phyloP scores from a whole-genome alignment of 2,329 filamentous ascomycete genomes.

The Aplosporella prunicola region DNA sequence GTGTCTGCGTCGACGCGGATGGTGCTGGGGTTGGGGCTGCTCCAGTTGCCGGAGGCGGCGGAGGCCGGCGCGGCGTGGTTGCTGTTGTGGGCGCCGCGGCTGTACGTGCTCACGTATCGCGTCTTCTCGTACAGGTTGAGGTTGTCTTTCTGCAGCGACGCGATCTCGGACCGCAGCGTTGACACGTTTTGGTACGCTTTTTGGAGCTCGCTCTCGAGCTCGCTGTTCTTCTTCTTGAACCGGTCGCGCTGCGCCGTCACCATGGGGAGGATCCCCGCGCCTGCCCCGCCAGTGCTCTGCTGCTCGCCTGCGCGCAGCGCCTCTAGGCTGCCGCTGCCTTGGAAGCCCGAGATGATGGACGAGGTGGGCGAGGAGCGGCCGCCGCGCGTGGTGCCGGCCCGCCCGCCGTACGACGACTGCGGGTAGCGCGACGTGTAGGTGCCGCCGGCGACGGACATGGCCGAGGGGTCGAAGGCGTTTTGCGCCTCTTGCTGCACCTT shows the following conservation, averaged over 20 bases:
- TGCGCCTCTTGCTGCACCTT: conserved; percentile 76
- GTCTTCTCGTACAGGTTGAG: conserved; percentile 96
- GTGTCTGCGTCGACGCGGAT: conserved; percentile 51
- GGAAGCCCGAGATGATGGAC: conserved; percentile 96
- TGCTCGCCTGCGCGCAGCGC: conserved; percentile 53
- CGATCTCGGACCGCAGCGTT: conserved; percentile 79
- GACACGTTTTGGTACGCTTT: conserved; percentile 75
- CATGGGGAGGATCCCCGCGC: conserved; percentile 91
- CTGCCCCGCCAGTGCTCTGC: conserved; percentile 63
- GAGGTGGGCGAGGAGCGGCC: conserved; percentile 82
- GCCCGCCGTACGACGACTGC: conserved; percentile 46
- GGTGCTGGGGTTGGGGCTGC: conserved; percentile 67
- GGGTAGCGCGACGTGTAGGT: conserved; percentile 78
- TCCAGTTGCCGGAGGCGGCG: conserved; percentile 44
- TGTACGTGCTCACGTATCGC: conserved; percentile 90
- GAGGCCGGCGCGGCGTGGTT: conserved; percentile 46
- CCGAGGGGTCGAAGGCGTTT: conserved; percentile 72
- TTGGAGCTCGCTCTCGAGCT: conserved; percentile 83
- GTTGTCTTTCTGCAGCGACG: conserved; percentile 91
- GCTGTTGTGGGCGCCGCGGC: conserved; percentile 56
- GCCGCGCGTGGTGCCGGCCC: no score
- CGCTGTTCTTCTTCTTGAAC: conserved; percentile 90
- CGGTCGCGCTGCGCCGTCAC: conserved; percentile 94
- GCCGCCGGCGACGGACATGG: conserved; percentile 84
- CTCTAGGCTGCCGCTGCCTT: conserved; percentile 42